A percentile compares a stretch with the other conserved stretches of the same genome.
phyloP scores from a whole-genome alignment of 2,329 filamentous ascomycete genomes.

The Fusarium pseudocircinatum region DNA sequence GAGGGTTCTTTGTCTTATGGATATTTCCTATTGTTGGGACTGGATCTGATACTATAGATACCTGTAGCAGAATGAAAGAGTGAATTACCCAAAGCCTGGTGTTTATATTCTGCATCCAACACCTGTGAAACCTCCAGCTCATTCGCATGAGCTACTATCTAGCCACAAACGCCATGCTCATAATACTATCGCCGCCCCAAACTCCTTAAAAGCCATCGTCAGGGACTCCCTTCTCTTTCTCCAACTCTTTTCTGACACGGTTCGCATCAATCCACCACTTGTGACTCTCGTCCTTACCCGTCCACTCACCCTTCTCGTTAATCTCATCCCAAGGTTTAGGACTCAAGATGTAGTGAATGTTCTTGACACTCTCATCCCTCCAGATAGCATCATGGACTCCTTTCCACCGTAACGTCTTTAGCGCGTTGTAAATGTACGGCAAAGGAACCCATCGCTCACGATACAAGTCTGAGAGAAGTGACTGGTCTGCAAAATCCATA shows the following conservation, averaged over 20 bases:
- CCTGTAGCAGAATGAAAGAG: constrained; percentile 32
- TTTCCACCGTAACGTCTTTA: constrained; percentile 67
- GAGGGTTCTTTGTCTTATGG: neutral
- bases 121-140: neutral
- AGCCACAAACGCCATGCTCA: constrained; percentile 1
- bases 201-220: constrained; percentile 36
- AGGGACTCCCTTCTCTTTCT: constrained; percentile 52
- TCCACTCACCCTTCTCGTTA: constrained; percentile 54
- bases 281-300: constrained; percentile 59
- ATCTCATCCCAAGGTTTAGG: constrained; percentile 71
- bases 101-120: neutral
- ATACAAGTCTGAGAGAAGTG: constrained; percentile 65
- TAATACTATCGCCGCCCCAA: neutral
- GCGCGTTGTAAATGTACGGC: constrained; percentile 70
- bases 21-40: neutral
- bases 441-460: constrained; percentile 65
- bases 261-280: constrained; percentile 66
- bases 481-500: constrained; percentile 70
- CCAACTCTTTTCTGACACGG: constrained; percentile 53
- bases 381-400: constrained; percentile 66
- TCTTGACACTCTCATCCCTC: constrained; percentile 67
- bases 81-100: neutral
- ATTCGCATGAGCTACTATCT: neutral
- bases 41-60: constrained; percentile 32
- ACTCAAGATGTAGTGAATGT: constrained; percentile 68